Evolutionary conservation across 2,329 filamentous ascomycete genomes (phyloP), one percentile per base, ranked within the genome.

Genomic region (Diaporthe sp.): DNA sequence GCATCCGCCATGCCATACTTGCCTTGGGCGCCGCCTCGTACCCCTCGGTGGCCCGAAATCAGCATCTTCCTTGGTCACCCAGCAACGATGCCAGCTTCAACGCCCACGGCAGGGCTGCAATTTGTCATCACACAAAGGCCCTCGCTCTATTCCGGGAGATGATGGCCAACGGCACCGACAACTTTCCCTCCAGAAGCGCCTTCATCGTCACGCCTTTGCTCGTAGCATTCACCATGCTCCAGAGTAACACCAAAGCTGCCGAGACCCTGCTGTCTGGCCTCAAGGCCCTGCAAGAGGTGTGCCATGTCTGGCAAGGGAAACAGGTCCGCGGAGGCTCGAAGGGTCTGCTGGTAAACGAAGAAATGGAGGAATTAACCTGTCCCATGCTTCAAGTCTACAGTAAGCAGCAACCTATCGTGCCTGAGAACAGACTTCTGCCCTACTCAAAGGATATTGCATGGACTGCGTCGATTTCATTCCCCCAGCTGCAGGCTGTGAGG

Each of bases 1-100:
- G 79, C 31, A 75, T 77, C 25, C 76, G 72, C 2, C 78, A 80
- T 28, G 78, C 79, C 15, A 67, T 79, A 17, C 63, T 80, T 34
- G 79, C 79, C 51, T 78, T 80, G 20, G 78, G 77, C 3, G 79
- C 79, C 0, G 73, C 80, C 28, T 77, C 44, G 22, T 68, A 68
- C 31, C 63, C 63, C 25, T 3, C 5, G 47, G 47, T 25, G 20
- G 22, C 31, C 37, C 63, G 28, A 13, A 17, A 15, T 17, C 63
- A 67, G 25, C 6, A 12, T 67, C 61, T 34, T 31, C 25, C 17
- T 22, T 28, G 28, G 17, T 49, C 25, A 22, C 15, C 42, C 42
- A 8, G 25, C 61, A 49, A 4, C 28, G 28, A 67, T 10, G 44
- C 63, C 44, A n/a, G 3, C 10, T 44, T 17, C 3, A 25, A 51